A percentile compares a stretch with the other conserved stretches of the same genome.
phyloP scores from a whole-genome alignment of 306 rosid species.

The Astragalus membranaceus region DNA sequence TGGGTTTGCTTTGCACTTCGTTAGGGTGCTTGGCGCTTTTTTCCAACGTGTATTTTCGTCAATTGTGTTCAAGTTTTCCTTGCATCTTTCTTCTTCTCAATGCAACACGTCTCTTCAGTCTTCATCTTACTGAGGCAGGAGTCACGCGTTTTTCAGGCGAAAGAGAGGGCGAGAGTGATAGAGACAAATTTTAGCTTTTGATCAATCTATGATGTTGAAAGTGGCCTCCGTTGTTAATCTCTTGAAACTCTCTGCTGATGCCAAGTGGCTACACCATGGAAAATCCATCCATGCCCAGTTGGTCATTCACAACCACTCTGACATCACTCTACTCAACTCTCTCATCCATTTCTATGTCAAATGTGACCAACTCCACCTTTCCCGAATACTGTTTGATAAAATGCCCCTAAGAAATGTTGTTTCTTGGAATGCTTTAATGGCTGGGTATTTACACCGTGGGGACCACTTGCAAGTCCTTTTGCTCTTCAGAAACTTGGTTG shows the following conservation, averaged over 20 bases:
- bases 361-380: slow-evolving; percentile 29
- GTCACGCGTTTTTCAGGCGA: no score
- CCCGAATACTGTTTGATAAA: slow-evolving; percentile 43
- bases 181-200: no score
- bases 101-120: no score
- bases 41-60: no score
- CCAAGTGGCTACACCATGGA: slow-evolving; percentile 31
- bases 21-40: no score
- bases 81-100: no score
- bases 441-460: slow-evolving; percentile 47
- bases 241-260: slow-evolving; percentile 38
- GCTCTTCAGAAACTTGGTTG: slow-evolving; percentile 38
- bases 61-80: no score
- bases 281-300: slow-evolving; percentile 52
- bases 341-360: slow-evolving; percentile 40
- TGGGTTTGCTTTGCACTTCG: no score
- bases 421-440: slow-evolving; percentile 56
- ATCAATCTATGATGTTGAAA: no score
- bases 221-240: slow-evolving; percentile 25
- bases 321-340: slow-evolving; percentile 30
- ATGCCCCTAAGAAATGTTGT: slow-evolving; percentile 46
- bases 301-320: slow-evolving; percentile 13
- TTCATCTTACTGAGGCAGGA: no score
- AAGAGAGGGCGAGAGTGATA: no score
- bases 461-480: slow-evolving; percentile 34